Evolutionary conservation across 2,329 filamentous ascomycete genomes (phyloP).

Genomic region (Diaporthe australafricana): DNA sequence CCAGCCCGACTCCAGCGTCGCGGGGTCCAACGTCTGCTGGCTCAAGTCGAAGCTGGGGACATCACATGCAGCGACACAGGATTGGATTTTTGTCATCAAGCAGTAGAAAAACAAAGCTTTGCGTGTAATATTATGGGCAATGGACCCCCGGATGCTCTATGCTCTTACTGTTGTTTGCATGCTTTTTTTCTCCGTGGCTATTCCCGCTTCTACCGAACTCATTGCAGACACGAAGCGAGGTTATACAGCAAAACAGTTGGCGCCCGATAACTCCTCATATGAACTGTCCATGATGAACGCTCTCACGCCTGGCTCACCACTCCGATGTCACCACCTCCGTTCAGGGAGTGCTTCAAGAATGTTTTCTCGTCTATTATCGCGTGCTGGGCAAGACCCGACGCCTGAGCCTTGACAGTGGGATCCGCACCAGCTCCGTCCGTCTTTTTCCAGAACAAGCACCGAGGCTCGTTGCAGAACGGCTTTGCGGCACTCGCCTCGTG

Average conservation of each 20-base stretch:
- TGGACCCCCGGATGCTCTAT: not conserved
- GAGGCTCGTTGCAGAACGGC: conserved; percentile 37
- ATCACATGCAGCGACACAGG: not conserved
- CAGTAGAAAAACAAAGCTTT: not conserved
- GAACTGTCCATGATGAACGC: too few relatives aligned
- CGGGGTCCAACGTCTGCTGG: conserved; percentile 13
- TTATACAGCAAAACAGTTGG: not conserved
- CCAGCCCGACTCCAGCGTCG: conserved; percentile 13
- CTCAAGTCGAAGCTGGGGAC: conserved; percentile 23
- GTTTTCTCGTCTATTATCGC: conserved; percentile 2
- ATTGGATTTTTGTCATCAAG: conserved; percentile 21
- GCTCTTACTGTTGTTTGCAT: not conserved
- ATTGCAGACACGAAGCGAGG: not conserved
- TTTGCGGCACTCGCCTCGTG: conserved; percentile 39
- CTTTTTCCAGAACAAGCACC: conserved; percentile 27
- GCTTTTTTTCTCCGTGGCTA: not conserved
- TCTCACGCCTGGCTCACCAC: not conserved
- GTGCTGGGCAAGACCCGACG: not conserved
- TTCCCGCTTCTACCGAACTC: not conserved
- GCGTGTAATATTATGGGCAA: not conserved
- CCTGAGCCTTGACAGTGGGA: not conserved
- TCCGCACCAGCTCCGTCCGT: not conserved
- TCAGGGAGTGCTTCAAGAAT: conserved; percentile 6
- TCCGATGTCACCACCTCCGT: not conserved
- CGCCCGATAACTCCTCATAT: not conserved